phyloP scores from a whole-genome alignment of 805 yeast genomes.

The Candida yuanshanica region DNA sequence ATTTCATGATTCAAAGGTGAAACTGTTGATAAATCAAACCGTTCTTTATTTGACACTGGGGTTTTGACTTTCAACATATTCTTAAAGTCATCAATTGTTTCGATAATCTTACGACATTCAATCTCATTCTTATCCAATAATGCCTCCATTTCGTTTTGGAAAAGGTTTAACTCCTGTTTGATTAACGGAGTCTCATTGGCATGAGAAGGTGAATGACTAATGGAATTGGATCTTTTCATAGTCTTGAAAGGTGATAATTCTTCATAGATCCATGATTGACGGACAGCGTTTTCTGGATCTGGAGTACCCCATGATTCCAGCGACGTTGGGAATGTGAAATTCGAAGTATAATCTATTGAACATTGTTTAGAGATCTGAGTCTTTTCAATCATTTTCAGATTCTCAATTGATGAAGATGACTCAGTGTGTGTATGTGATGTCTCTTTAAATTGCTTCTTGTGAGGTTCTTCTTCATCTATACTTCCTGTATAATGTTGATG shows the following conservation, averaged over 20 bases:
- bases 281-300: constrained; percentile 14
- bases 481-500: constrained; percentile 9
- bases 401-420: constrained; percentile 19
- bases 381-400: constrained; percentile 18
- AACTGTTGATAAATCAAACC: not conserved
- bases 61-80: constrained; percentile 1
- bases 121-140: constrained; percentile 4
- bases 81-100: constrained; percentile 11
- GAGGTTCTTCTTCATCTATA: not conserved
- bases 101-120: constrained; percentile 5
- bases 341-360: constrained; percentile 9
- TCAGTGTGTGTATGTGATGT: constrained; percentile 5
- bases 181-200: constrained; percentile 5
- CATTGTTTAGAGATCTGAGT: constrained; percentile 19
- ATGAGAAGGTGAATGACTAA: constrained; percentile 6
- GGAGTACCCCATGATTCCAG: constrained; percentile 19
- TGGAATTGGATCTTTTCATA: constrained; percentile 6
- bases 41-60: not conserved
- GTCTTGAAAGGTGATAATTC: constrained; percentile 8
- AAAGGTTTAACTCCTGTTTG: constrained; percentile 5
- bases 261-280: constrained; percentile 23
- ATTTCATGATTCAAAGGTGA: constrained; percentile 4
- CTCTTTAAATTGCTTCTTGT: not conserved
- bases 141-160: constrained; percentile 10
- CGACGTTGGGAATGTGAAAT: constrained; percentile 2